Evolutionary conservation across 139 green algal genomes (phyloP), one percentile per base, ranked within the genome.

Genomic region (Dunaliella primolecta): DNA sequence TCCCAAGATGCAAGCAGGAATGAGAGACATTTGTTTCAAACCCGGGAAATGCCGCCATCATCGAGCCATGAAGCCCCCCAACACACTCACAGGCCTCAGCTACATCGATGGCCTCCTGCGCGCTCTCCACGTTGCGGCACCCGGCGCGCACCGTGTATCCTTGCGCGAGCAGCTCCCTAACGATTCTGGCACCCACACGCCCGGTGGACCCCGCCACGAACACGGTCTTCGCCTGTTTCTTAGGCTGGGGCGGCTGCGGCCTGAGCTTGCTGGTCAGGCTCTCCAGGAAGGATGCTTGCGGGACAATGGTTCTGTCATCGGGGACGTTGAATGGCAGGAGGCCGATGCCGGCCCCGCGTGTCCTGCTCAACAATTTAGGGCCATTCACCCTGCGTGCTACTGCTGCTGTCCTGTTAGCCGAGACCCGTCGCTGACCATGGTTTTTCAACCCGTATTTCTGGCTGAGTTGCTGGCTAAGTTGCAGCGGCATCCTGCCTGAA

Each of bases 191-290:
- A 31, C 96, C 96, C 32, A 94, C 83, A 25, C 93, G 87, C 29
- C 96, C 96, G 3, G 95, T 98, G 2, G 93, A 88, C 0, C 96
- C 96, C 23, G 95, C 96, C 11, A 98, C 93, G 86, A 98, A 98
- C 30, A 98, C 93, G 46, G 7, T 64, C 46, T 37, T 23, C 74
- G 77, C 23, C 75, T 33, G 1, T 36, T 24, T 29, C 88, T 84
- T 64, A 15, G 46, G 46, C 46, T 7, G 7, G 7, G 46, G 46
- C 46, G 7, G 46, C 7, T 7, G 46, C 7, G 46, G 46, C 7
- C 46, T 7, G 46, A 64, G 46, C 46, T 64, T 64, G 46, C 46
- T 64, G 15, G 46, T 64, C 7, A 64, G 46, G 46, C 7, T 25
- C 46, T 64, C 46, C 46, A 64, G 46, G 46, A 64, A 64, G 15